These are phyloP conservation scores for Beauveria sp. DNA, from an alignment of 2,329 filamentous ascomycete species.

Conservation along the genomic window DNA sequence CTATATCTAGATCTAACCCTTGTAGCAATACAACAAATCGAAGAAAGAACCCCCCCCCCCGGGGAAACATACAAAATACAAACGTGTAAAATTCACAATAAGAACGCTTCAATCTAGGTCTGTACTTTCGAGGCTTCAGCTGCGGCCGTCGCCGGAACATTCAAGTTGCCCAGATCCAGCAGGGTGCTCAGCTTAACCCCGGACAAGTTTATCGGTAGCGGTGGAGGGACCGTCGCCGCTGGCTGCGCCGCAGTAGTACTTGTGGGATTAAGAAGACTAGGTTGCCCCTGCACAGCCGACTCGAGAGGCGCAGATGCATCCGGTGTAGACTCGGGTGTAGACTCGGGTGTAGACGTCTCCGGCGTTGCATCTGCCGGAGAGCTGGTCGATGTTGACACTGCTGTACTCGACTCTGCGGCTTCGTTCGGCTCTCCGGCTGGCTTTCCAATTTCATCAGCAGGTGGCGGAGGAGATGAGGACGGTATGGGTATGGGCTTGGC, in stretches of 20 bases:
- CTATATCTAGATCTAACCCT: background rate
- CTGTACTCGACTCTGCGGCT: background rate
- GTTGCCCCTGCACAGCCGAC: background rate
- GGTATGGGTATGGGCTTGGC: background rate
- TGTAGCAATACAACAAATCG: background rate
- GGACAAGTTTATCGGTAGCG: constrained; percentile 29
- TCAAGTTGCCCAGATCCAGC: constrained; percentile 37
- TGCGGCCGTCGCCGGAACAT: background rate
- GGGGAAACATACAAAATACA: background rate
- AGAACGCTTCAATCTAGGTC: background rate
- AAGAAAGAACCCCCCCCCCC: background rate
- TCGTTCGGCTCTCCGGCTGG: background rate
- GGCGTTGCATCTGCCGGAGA: background rate
- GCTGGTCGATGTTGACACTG: constrained; percentile 4
- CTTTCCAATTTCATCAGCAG: constrained; percentile 1
- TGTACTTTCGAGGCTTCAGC: background rate
- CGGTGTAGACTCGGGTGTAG: no score
- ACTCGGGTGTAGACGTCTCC: no score
- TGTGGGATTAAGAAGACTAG: background rate
- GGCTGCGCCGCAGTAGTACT: background rate
- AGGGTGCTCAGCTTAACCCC: constrained; percentile 34
- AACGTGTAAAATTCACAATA: background rate
- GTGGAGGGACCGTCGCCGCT: constrained; percentile 12
- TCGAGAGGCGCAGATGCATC: constrained; percentile 1
- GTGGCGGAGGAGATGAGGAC: background rate